phyloP scores from a whole-genome alignment of 352 stramenopile genomes.

The Globisporangium carolinianum region DNA sequence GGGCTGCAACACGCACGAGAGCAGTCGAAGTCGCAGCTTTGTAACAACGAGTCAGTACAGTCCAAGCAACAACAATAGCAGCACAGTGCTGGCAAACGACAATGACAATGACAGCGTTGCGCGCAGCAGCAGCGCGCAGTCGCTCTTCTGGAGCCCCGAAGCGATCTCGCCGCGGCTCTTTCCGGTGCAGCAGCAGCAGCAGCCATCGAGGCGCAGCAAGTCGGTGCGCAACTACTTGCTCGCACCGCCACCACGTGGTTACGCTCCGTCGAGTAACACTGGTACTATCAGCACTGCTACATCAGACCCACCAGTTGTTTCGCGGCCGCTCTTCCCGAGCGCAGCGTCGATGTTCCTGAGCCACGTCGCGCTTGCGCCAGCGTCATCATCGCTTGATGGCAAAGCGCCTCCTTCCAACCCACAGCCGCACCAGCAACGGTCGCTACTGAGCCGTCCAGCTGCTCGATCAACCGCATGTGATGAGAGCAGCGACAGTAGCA shows the following conservation, averaged over 20 bases:
- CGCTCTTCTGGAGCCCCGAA: slow-evolving; percentile 10
- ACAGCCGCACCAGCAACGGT: too few relatives aligned
- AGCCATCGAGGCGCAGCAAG: slow-evolving; percentile 7
- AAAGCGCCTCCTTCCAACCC: not conserved
- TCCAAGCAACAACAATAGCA: not conserved
- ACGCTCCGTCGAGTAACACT: too few relatives aligned
- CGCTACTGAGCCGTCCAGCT: too few relatives aligned
- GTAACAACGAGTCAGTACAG: slow-evolving; percentile 5
- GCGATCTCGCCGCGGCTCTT: slow-evolving; percentile 10
- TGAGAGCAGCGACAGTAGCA: not conserved
- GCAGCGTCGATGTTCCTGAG: slow-evolving; percentile 13
- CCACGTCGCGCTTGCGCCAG: slow-evolving; percentile 2
- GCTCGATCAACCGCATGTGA: too few relatives aligned
- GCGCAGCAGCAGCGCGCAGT: not conserved
- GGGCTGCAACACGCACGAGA: slow-evolving; percentile 13
- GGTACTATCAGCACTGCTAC: not conserved
- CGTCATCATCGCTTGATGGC: not conserved
- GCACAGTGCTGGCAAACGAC: not conserved
- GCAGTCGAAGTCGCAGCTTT: not conserved
- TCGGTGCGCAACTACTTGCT: slow-evolving; percentile 12
- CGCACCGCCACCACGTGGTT: not conserved
- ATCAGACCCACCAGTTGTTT: not conserved
- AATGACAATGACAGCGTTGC: not conserved
- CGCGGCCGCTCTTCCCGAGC: slow-evolving; percentile 8
- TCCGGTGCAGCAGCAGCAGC: not conserved